Conservation (phyloP, 139 green algal species). For the Tetradesmus lagerheimii region DNA sequence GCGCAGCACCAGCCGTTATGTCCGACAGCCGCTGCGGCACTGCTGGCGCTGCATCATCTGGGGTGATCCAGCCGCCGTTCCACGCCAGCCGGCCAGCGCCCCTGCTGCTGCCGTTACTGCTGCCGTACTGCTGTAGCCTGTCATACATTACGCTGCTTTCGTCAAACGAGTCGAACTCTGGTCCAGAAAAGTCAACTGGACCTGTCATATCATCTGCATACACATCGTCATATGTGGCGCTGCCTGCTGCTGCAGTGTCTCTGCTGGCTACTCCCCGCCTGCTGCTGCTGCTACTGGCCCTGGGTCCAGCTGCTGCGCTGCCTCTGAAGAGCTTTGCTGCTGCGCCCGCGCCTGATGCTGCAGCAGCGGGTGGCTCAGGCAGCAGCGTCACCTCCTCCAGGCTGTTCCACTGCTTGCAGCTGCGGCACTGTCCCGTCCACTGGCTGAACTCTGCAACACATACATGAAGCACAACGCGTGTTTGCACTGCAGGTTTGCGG, state of each 20-base stretch:
- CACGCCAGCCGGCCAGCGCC: background rate
- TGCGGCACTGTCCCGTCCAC: conserved; percentile 73
- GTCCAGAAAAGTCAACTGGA: background rate
- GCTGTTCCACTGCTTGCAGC: conserved; percentile 70
- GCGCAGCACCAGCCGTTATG: conserved; percentile 46
- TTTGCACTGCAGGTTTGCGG: background rate
- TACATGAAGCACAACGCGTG: too few species aligned
- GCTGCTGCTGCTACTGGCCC: background rate
- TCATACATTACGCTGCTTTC: background rate
- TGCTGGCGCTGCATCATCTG: background rate
- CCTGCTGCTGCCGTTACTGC: background rate
- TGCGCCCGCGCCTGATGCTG: conserved; percentile 45
- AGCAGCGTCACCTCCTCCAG: conserved; percentile 49
- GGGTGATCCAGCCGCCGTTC: background rate
- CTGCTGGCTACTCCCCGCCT: background rate
- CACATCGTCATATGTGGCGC: background rate
- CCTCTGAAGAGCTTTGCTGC: conserved; percentile 49
- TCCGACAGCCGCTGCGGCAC: conserved; percentile 64
- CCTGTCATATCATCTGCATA: background rate
- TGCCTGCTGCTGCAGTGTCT: background rate
- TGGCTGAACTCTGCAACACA: conserved; percentile 47
- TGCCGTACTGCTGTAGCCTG: conserved; percentile 1
- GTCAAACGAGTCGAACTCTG: background rate
- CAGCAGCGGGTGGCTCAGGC: conserved; percentile 9
- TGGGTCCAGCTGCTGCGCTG: background rate